Evolutionary conservation across 2,329 filamentous ascomycete genomes (phyloP).

Genomic region (Ploettnerulaceae sp.): DNA sequence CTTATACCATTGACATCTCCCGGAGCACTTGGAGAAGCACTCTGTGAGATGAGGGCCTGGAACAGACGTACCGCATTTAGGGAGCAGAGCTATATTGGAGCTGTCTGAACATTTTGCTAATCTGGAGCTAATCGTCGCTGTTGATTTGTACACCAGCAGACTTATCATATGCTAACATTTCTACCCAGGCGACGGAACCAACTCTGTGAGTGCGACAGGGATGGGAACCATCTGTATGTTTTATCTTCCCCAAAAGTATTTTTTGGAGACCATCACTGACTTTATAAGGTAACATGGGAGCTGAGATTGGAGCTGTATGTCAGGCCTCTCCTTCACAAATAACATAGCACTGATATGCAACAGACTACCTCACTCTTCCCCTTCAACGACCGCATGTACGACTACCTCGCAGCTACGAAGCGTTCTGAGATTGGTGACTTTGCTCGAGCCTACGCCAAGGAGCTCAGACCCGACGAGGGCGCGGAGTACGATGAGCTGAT

Average conservation of each 20-base stretch:
- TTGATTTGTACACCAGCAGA: no score
- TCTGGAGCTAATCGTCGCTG: no score
- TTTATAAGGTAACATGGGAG: conserved; percentile 8
- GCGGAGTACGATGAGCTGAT: conserved; percentile 94
- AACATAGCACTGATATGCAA: conserved; percentile 58
- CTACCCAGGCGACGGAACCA: no score
- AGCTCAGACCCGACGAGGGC: conserved; percentile 82
- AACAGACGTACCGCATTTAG: no score
- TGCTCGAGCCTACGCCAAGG: conserved; percentile 74
- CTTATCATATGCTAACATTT: no score
- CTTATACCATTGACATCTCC: no score
- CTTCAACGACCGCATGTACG: conserved; percentile 97
- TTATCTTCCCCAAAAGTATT: conserved; percentile 42
- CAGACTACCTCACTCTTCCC: conserved; percentile 94
- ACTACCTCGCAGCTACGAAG: conserved; percentile 91
- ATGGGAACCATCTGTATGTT: conserved; percentile 72
- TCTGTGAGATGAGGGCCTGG: no score
- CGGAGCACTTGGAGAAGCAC: no score
- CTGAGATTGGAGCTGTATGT: background rate
- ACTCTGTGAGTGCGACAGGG: no score
- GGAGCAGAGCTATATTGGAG: no score
- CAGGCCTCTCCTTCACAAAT: background rate
- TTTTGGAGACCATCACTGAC: conserved; percentile 1
- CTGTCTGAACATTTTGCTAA: no score
- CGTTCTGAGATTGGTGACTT: conserved; percentile 87